A percentile compares a stretch with the other conserved stretches of the same genome.
These are phyloP conservation scores for Circinella minor DNA, from an alignment of 371 early-diverging fungal species.

Conservation along the genomic window DNA sequence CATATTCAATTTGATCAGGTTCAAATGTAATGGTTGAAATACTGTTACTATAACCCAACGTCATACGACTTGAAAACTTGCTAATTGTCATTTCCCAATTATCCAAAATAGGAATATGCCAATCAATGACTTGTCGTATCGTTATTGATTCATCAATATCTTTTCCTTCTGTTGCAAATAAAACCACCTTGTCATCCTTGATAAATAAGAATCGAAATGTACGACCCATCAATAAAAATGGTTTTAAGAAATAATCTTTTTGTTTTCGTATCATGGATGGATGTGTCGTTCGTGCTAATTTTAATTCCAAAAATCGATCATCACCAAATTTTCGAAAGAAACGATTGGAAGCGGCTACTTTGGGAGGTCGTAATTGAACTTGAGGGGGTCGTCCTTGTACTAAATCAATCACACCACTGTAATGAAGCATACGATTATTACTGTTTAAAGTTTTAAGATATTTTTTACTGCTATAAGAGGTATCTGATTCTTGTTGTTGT, in stretches of 20 bases:
- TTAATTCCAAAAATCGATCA: slow-evolving; percentile 45
- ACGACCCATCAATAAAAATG: slow-evolving; percentile 44
- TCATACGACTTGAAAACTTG: slow-evolving; percentile 51
- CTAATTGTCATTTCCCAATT: slow-evolving; percentile 46
- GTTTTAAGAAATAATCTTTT: slow-evolving; percentile 29
- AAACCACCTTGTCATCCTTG: slow-evolving; percentile 38
- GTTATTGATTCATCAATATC: slow-evolving; percentile 27
- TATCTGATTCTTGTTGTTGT: neutral
- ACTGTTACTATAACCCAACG: slow-evolving; percentile 54
- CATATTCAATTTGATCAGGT: slow-evolving; percentile 34
- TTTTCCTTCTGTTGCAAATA: slow-evolving; percentile 49
- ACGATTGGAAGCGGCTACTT: slow-evolving; percentile 42
- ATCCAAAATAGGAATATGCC: slow-evolving; percentile 49
- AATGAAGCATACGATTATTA: slow-evolving; percentile 33
- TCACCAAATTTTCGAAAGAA: slow-evolving; percentile 49
- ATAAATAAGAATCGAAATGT: slow-evolving; percentile 42
- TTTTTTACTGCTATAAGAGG: neutral
- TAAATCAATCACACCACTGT: slow-evolving; percentile 26
- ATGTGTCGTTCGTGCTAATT: slow-evolving; percentile 19
- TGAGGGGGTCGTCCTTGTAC: slow-evolving; percentile 14
- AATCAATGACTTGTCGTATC: slow-evolving; percentile 45
- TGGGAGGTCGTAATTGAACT: slow-evolving; percentile 31
- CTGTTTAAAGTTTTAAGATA: neutral
- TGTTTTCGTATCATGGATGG: slow-evolving; percentile 18
- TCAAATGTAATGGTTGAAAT: slow-evolving; percentile 41